Evolutionary conservation across 1,284 basidiomycete species (phyloP), one percentile per base, ranked within the genome.

Genomic region (Malassezia yamatoensis): DNA sequence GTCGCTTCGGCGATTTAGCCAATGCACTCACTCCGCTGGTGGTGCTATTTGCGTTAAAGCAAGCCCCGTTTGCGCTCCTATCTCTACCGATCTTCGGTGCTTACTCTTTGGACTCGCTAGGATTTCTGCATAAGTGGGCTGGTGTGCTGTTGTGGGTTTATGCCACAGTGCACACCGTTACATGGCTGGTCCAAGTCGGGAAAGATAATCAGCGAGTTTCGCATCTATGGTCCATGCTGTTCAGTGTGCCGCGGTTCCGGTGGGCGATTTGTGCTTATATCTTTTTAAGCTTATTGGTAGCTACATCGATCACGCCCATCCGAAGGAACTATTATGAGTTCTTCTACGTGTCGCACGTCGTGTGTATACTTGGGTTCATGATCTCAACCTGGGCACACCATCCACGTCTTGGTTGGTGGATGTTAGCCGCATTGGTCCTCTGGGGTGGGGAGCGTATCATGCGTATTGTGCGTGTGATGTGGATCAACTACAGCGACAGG

Each of bases 11-110:
- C 1, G 78, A 85, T 58, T 83, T 89, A 54, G 83, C 85, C 2
- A 89, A 87, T 67, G 83, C 86, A 1, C 79, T 90, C 32, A 79
- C 87, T 32, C 88, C 88, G 0, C 79, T 90, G 15, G 83, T 83
- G 52, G 79, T 90, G 52, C 78, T 88, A 10, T 80, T 89, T 55
- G 87, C 84, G 3, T 80, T 90, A 72, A 90, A 89, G 74, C 80
- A 85, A 3, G 83, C 85, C 11, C 88, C 88, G 0, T 85, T 88
- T 66, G 87, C 87, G 47, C 67, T 89, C 42, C 82, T 89, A 65
- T 82, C 87, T n/a, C 78, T 85, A 21, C 81, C 83, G 0, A 81
- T 81, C 59, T 79, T 85, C 57, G 81, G 83, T 21, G 82, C 86
- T 50, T 75, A 87, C 34, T 81, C 83, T 63, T 85, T 86, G 64